These are phyloP conservation scores for Spiraea crenata DNA, from an alignment of 331 rosid genomes.

Conservation along the genomic window DNA sequence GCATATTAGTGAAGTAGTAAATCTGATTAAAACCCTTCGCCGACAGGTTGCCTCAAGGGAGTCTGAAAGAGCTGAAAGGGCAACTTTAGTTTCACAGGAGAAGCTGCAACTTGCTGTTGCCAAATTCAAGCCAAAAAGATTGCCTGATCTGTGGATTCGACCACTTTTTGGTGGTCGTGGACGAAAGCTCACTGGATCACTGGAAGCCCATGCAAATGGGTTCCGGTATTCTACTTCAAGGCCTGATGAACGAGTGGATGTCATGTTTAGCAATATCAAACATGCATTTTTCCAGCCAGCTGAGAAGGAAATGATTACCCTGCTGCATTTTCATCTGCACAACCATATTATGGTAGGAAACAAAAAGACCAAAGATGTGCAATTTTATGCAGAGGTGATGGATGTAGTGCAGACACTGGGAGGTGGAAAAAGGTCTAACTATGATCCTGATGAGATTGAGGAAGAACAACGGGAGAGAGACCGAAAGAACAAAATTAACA, in stretches of 20 bases:
- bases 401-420: slow-evolving; percentile 81
- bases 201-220: slow-evolving; percentile 80
- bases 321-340: slow-evolving; percentile 75
- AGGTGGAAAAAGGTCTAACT: slow-evolving; percentile 71
- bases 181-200: slow-evolving; percentile 72
- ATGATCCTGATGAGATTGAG: slow-evolving; percentile 86
- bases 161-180: slow-evolving; percentile 86
- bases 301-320: slow-evolving; percentile 82
- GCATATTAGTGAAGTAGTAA: slow-evolving; percentile 70
- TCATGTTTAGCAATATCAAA: slow-evolving; percentile 68
- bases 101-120: slow-evolving; percentile 67
- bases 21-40: slow-evolving; percentile 68
- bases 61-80: slow-evolving; percentile 84
- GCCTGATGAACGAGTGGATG: slow-evolving; percentile 64
- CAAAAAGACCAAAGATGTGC: slow-evolving; percentile 85
- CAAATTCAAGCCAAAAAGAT: slow-evolving; percentile 69
- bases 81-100: slow-evolving; percentile 81
- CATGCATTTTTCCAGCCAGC: slow-evolving; percentile 87
- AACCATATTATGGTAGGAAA: slow-evolving; percentile 87
- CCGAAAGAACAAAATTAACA: slow-evolving; percentile 71
- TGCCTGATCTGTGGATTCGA: slow-evolving; percentile 73
- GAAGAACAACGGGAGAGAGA: slow-evolving; percentile 80
- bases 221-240: slow-evolving; percentile 79
- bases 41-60: slow-evolving; percentile 80
- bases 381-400: slow-evolving; percentile 78